Percentiles rank a stretch among this genome's conserved stretches.
Conservation (phyloP, 2,329 filamentous ascomycete species). For the Diaporthe aspalathi region DNA sequence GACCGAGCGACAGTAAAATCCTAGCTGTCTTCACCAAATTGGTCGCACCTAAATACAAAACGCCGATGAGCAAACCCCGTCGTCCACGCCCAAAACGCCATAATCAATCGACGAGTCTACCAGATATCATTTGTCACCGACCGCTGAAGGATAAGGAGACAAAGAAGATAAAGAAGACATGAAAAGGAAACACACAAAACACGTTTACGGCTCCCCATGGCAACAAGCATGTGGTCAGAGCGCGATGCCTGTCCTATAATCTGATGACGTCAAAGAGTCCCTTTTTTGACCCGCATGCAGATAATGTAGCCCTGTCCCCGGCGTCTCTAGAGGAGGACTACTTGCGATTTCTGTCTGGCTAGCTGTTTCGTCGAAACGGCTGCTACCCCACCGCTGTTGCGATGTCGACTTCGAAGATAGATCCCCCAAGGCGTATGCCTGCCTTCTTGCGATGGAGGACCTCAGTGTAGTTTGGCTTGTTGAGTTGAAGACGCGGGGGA, state of each 20-base stretch:
- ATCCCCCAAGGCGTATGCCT: not conserved
- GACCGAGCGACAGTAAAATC: too few species aligned
- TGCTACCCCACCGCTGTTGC: not conserved
- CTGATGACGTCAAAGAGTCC: not conserved
- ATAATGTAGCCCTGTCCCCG: not conserved
- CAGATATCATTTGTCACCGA: not conserved
- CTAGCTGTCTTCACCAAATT: too few species aligned
- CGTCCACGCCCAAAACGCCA: not conserved
- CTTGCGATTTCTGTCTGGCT: not conserved
- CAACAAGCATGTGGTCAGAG: not conserved
- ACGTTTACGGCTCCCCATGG: too few species aligned
- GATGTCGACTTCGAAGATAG: constrained; percentile 13
- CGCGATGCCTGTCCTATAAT: not conserved
- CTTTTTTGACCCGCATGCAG: not conserved
- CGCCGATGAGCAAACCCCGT: not conserved
- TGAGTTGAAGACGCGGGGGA: not conserved
- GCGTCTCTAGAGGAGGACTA: not conserved
- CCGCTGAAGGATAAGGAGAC: not conserved
- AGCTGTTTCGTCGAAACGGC: not conserved
- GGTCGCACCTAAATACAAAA: not conserved
- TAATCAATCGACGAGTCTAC: not conserved
- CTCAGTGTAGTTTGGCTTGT: not conserved
- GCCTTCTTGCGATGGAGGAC: not conserved
- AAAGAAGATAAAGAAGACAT: too few species aligned
- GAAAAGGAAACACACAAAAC: too few species aligned